These are phyloP conservation scores for Casuarina equisetifolia DNA, from an alignment of 306 rosid species.

Conservation along the genomic window DNA sequence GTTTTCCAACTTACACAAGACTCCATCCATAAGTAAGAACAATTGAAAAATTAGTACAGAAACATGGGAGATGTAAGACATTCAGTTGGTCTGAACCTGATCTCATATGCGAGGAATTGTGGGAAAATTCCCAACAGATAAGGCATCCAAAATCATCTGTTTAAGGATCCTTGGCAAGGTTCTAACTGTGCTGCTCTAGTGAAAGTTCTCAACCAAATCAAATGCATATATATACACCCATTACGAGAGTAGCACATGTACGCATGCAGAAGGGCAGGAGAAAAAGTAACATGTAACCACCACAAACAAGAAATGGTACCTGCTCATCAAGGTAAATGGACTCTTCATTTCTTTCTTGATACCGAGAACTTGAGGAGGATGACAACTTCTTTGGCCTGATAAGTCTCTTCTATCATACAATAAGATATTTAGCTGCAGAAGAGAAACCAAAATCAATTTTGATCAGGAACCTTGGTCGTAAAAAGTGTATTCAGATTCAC, in stretches of 20 bases:
- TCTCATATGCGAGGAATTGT: background rate
- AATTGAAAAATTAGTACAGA: too few relatives aligned
- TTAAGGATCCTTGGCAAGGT: slow-evolving; percentile 7
- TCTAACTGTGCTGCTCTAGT: slow-evolving; percentile 16
- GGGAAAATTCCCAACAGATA: background rate
- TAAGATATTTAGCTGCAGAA: slow-evolving; percentile 63
- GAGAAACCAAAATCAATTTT: slow-evolving; percentile 34
- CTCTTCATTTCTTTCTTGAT: slow-evolving; percentile 38
- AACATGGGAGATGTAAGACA: too few relatives aligned
- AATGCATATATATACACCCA: background rate
- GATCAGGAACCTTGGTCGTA: slow-evolving; percentile 18
- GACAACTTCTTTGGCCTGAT: slow-evolving; percentile 75
- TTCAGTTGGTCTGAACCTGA: too few relatives aligned
- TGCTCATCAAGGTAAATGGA: slow-evolving; percentile 42
- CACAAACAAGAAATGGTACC: slow-evolving; percentile 41
- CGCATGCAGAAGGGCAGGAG: background rate
- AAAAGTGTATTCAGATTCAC: slow-evolving; percentile 16
- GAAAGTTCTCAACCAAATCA: slow-evolving; percentile 19
- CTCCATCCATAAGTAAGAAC: too few relatives aligned
- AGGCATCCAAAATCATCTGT: slow-evolving; percentile 17
- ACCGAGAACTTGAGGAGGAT: slow-evolving; percentile 72
- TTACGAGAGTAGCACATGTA: background rate
- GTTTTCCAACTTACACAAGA: too few relatives aligned
- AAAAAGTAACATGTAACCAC: slow-evolving; percentile 14
- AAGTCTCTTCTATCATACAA: slow-evolving; percentile 67